These are phyloP conservation scores for Pichia sp. DNA, from an alignment of 1,139 yeast species.

Conservation along the genomic window DNA sequence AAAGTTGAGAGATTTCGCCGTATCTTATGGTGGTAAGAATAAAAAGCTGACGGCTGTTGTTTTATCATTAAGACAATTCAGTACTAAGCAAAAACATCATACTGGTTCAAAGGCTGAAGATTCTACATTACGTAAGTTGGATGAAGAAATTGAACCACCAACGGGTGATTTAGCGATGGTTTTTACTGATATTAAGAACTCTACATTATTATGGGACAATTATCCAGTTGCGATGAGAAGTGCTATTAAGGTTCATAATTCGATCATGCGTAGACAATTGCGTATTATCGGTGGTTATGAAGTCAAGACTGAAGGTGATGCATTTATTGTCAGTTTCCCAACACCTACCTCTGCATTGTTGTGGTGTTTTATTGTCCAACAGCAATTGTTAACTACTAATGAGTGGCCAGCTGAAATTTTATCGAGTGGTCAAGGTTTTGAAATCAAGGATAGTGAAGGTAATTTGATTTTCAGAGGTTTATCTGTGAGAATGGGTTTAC, in stretches of 20 bases:
- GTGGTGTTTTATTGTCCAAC: constrained; percentile 95
- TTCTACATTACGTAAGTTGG: constrained; percentile 75
- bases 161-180: constrained; percentile 93
- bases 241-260: constrained; percentile 92
- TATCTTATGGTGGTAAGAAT: constrained; percentile 85
- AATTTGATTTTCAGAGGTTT: constrained; percentile 76
- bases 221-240: constrained; percentile 95
- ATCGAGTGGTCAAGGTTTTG: constrained; percentile 81
- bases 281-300: constrained; percentile 96
- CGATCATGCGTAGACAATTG: constrained; percentile 90
- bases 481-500: constrained; percentile 96
- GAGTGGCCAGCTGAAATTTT: constrained; percentile 97
- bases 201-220: constrained; percentile 91
- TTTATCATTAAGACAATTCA: constrained; percentile 53
- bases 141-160: constrained; percentile 94
- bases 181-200: constrained; percentile 94
- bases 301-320: constrained; percentile 99
- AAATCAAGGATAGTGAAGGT: constrained; percentile 68
- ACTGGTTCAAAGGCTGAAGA: constrained; percentile 64
- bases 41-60: constrained; percentile 80
- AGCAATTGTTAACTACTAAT: constrained; percentile 68
- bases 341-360: constrained; percentile 86
- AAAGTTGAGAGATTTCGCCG: constrained; percentile 89
- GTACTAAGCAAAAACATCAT: constrained; percentile 45
- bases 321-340: constrained; percentile 98